Evolutionary conservation across 2,329 filamentous ascomycete species (phyloP), one percentile per base, ranked within the genome.

Genomic region (Fusarium continuum): DNA sequence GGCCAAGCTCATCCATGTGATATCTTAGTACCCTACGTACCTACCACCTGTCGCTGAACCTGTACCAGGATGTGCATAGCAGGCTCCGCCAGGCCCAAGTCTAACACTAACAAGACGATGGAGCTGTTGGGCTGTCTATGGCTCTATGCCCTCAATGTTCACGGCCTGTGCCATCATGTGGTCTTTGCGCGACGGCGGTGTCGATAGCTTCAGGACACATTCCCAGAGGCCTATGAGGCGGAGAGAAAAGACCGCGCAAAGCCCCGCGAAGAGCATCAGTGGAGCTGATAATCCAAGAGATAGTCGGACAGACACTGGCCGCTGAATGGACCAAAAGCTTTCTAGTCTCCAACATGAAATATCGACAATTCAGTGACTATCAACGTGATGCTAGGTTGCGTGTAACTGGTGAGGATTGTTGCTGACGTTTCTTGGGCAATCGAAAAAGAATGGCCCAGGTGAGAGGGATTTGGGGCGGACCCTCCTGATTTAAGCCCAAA

Each of bases 131-230:
- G n/a, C n/a, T n/a, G n/a, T n/a, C n/a, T n/a, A n/a, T n/a, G n/a
- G n/a, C n/a, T n/a, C 57, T 51, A 65, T 68, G 44, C 38, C 50
- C 61, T 67, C 55, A 47, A 55, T 59, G 28, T 58, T 58, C 47
- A 55, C 39, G 53, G 58, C 56, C 50, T 59, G 48, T 57, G 51
- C 65, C 67, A 59, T 59, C 31, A 16, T 50, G 48, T 55, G 69
- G 65, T 49, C 65, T 69, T 47, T 67, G 67, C 69, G 44, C 63
- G 63, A 64, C 61, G 61, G 67, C 57, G 65, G 53, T 71, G 61
- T 71, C 59, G 65, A 71, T 71, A 71, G 69, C 67, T 65, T 70
- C 65, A 63, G 46, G 55, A 65, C 69, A 71, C 65, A 56, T 65
- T 61, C 64, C 60, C 52, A 64, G 61, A 55, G 54, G 53, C 49